phyloP scores from a whole-genome alignment of 805 yeast genomes.

The Sugiyamaella mastotermitis region DNA sequence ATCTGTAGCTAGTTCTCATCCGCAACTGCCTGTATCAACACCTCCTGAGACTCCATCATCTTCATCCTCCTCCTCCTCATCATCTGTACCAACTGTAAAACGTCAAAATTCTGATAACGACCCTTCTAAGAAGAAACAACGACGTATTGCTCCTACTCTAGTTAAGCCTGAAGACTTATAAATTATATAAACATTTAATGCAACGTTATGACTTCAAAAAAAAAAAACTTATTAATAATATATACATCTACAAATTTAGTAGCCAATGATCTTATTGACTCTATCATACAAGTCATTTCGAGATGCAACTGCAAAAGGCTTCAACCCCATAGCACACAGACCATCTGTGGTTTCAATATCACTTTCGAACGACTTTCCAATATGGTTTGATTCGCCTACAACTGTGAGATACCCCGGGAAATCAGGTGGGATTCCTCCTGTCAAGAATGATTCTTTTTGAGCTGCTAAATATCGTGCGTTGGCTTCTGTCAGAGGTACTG shows the following conservation, averaged over 20 bases:
- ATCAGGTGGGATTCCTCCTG: constrained; percentile 22
- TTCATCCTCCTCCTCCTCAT: constrained; percentile 6
- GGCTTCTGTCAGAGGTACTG: constrained; percentile 29
- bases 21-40: constrained; percentile 9
- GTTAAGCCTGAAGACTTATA: too few species aligned
- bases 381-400: constrained; percentile 11
- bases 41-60: constrained; percentile 14
- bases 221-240: too few species aligned
- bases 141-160: constrained; percentile 33
- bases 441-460: constrained; percentile 20
- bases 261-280: too few species aligned
- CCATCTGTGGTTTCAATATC: constrained; percentile 4
- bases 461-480: constrained; percentile 16
- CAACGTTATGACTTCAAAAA: too few species aligned
- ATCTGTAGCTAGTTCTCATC: constrained; percentile 8
- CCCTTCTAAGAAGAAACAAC: constrained; percentile 26
- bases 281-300: too few species aligned
- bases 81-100: constrained; percentile 5
- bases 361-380: not conserved
- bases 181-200: too few species aligned
- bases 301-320: too few species aligned
- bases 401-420: constrained; percentile 20
- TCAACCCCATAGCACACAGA: not conserved
- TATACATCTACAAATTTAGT: too few species aligned
- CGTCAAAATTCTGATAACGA: constrained; percentile 3